phyloP scores from a whole-genome alignment of 2,329 filamentous ascomycete species.

The Proliferodiscus dingleyae region DNA sequence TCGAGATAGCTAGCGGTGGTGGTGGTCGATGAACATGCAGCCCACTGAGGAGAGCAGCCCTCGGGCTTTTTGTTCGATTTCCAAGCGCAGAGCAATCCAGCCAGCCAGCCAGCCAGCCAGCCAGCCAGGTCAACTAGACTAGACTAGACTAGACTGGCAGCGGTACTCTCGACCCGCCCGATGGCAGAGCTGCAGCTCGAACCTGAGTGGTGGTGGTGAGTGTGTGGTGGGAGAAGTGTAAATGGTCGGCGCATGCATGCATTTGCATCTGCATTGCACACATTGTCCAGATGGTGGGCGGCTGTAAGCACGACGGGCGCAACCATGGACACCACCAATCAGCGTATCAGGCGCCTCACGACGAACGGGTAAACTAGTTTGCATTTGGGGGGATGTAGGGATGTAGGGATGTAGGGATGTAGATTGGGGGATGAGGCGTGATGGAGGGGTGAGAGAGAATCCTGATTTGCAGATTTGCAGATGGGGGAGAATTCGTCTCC shows the following conservation, averaged over 20 bases:
- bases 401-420: too few relatives aligned
- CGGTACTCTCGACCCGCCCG: too few relatives aligned
- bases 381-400: too few relatives aligned
- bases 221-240: not conserved
- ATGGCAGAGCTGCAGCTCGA: not conserved
- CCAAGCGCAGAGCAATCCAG: too few relatives aligned
- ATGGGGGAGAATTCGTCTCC: not conserved
- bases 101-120: too few relatives aligned
- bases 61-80: slow-evolving; percentile 4
- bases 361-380: not conserved
- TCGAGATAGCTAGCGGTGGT: too few relatives aligned
- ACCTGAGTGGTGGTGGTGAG: not conserved
- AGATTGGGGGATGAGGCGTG: too few relatives aligned
- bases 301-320: not conserved
- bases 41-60: slow-evolving; percentile 9
- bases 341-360: not conserved
- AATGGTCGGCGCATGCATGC: not conserved
- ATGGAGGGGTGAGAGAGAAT: not conserved
- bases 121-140: too few relatives aligned
- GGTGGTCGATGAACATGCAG: slow-evolving; percentile 1
- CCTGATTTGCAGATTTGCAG: not conserved
- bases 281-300: not conserved
- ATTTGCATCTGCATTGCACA: too few relatives aligned
- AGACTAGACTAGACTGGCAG: too few relatives aligned
- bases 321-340: not conserved